phyloP scores from a whole-genome alignment of 1,284 basidiomycete species.

The Puccinia hordei region DNA sequence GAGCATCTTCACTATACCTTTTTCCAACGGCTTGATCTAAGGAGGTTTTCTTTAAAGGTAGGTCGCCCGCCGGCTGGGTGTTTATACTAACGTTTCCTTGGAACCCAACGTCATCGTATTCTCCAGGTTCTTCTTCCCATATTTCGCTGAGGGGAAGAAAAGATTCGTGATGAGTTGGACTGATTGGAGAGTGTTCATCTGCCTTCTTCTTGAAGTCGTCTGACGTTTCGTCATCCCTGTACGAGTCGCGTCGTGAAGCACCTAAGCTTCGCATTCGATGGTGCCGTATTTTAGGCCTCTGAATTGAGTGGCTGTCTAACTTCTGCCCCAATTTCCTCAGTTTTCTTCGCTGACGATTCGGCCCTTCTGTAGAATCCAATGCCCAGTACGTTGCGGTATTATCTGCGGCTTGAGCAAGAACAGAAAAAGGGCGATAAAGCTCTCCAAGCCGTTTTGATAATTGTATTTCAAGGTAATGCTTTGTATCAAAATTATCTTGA shows the following conservation, averaged over 20 bases:
- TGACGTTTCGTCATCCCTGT: constrained; percentile 10
- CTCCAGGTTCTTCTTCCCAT: constrained; percentile 60
- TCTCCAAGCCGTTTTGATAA: constrained; percentile 64
- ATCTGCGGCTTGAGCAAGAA: constrained; percentile 28
- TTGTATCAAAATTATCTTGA: constrained; percentile 66
- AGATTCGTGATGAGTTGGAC: constrained; percentile 48
- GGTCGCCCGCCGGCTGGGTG: not conserved
- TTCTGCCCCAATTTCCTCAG: constrained; percentile 53
- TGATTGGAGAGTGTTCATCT: constrained; percentile 36
- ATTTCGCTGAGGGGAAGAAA: constrained; percentile 62
- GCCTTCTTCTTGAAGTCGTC: constrained; percentile 12
- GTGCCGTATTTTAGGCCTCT: constrained; percentile 42
- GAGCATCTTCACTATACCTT: constrained; percentile 51
- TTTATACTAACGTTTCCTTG: not conserved
- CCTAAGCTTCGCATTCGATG: constrained; percentile 47
- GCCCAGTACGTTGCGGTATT: constrained; percentile 46
- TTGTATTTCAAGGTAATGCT: constrained; percentile 75
- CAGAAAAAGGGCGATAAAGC: constrained; percentile 61
- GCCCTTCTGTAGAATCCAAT: constrained; percentile 58
- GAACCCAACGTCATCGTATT: constrained; percentile 52
- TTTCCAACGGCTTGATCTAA: constrained; percentile 60
- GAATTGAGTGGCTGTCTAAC: constrained; percentile 10
- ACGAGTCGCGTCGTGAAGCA: constrained; percentile 50
- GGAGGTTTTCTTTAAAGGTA: constrained; percentile 5
- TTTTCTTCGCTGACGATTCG: constrained; percentile 56